phyloP scores from a whole-genome alignment of 2,329 filamentous ascomycete genomes.

The Colletotrichum sp. region DNA sequence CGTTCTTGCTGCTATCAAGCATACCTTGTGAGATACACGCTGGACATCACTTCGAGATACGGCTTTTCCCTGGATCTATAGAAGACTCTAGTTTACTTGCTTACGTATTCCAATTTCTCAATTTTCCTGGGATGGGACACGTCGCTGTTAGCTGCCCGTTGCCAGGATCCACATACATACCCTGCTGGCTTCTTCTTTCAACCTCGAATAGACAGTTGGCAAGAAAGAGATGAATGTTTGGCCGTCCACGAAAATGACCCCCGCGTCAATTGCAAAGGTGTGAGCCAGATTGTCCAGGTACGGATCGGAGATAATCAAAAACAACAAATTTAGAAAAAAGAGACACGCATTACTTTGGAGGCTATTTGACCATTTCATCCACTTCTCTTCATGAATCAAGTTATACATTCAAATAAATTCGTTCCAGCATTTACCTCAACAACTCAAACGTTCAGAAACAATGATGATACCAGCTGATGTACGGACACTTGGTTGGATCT shows the following conservation, averaged over 20 bases:
- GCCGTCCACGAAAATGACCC: neutral
- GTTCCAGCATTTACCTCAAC: neutral
- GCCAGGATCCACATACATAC: neutral
- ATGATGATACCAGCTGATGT: rapidly evolving
- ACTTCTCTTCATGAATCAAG: neutral
- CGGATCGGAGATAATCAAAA: neutral
- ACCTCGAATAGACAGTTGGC: neutral
- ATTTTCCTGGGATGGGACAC: neutral
- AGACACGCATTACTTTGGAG: neutral
- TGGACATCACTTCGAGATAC: neutral
- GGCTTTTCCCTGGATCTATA: neutral
- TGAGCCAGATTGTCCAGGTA: neutral
- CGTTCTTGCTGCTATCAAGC: too few relatives aligned
- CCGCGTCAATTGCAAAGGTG: neutral
- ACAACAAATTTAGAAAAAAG: neutral
- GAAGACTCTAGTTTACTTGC: neutral
- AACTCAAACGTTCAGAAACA: neutral
- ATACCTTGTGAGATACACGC: too few relatives aligned
- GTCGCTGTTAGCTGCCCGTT: neutral
- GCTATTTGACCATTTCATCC: rapidly evolving
- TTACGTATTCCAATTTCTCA: neutral
- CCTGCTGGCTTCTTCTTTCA: neutral
- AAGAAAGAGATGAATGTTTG: neutral
- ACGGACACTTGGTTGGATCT: too few relatives aligned
- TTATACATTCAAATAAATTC: rapidly evolving